Base-by-base conservation (phyloP, 2,329 filamentous ascomycete genomes). In the Chaetomium strumarium region DNA sequence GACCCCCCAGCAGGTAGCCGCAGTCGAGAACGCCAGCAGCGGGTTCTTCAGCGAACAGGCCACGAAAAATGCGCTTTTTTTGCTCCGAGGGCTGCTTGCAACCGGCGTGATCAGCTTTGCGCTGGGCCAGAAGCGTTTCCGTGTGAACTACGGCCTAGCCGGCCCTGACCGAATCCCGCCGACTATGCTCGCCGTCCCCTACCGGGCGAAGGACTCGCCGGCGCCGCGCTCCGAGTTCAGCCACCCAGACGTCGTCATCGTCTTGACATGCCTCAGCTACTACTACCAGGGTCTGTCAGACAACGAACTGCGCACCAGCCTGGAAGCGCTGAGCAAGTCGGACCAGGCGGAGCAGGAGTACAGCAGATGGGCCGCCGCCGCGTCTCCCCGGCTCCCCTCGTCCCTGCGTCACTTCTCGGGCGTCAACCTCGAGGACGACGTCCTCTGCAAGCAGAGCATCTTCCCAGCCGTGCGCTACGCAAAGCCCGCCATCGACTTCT, bases 141-240 rank as follows among this genome's bases (percentile, higher is more conserved):
- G 84, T 29, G 84, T 90, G 0, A 73, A 80, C 40, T 90, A 84
- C 43, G 81, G 81, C 0, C 66, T 84, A 0, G 75, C 83, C n/a
- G n/a, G n/a, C 56, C 74, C 77, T 0, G 42, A 55, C 0, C 72
- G 85, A 2, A 57, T 58, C 0, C 75, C 73, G 0, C 44, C 52
- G 1, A 78, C 75, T 0, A 68, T 63, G 46, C 70, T 85, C 0
- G 77, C 78, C 0, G 79, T 86, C 0, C 83, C 81, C 0, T 86
- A 76, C 56, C 73, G 79, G 11, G 81, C 82, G 0, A 88, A 89
- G 52, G 85, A 84, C 2, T 71, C 75, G 0, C 84, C 85, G 0
- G 77, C 76, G 0, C 75, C 79, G 0, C 74, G 80, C 6, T 79
- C 83, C 0, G 85, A 89, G 58, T 89, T 78, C 62, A 80, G 82